Conservation (phyloP, 192 early-diverging fungal species). For the Linnemannia elongata region DNA sequence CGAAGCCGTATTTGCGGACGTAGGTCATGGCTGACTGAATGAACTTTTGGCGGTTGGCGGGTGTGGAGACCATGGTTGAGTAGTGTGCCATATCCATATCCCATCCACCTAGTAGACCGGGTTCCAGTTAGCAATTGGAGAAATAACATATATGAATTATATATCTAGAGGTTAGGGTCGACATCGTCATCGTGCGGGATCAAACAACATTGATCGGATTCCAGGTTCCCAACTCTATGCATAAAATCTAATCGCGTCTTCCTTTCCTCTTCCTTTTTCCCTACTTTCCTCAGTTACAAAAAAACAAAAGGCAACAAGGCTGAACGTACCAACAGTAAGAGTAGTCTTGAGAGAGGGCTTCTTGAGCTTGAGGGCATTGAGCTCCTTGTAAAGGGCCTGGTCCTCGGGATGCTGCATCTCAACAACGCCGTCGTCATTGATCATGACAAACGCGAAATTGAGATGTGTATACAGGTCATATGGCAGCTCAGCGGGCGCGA, state of each 20-base stretch:
- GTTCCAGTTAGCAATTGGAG: background rate
- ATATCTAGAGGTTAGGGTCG: background rate
- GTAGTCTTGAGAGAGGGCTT: conserved; percentile 39
- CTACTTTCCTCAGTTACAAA: background rate
- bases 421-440: conserved; percentile 49
- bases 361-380: conserved; percentile 48
- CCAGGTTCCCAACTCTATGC: background rate
- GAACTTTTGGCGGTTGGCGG: conserved; percentile 51
- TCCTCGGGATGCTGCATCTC: conserved; percentile 46
- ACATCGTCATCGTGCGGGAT: background rate
- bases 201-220: background rate
- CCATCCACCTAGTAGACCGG: conserved; percentile 34
- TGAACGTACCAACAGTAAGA: conserved; percentile 34
- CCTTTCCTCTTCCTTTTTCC: background rate
- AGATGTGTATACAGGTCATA: conserved; percentile 53
- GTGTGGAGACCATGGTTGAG: conserved; percentile 53
- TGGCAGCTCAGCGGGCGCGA: conserved; percentile 34
- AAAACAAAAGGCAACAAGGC: background rate
- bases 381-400: conserved; percentile 29
- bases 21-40: conserved; percentile 41
- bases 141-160: background rate
- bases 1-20: conserved; percentile 35
- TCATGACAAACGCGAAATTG: conserved; percentile 52
- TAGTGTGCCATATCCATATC: conserved; percentile 56
- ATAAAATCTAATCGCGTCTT: background rate